Evolutionary conservation across 2,329 filamentous ascomycete genomes (phyloP).

Genomic region (Aspergillus viridinutans): DNA sequence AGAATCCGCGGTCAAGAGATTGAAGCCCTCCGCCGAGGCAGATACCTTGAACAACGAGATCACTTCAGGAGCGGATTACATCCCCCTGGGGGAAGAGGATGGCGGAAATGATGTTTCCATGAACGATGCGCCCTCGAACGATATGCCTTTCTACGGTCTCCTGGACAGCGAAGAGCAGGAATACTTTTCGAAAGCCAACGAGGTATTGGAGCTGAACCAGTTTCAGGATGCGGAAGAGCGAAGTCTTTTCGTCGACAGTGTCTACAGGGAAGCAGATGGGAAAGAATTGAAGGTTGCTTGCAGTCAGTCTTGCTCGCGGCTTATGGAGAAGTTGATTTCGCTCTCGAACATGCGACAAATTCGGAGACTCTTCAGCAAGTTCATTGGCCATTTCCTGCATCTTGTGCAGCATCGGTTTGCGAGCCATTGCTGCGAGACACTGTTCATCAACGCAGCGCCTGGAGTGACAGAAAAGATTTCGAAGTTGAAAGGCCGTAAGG

Average conservation of each 20-base stretch:
- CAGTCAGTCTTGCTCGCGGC: constrained; percentile 88
- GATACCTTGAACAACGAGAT: constrained; percentile 11
- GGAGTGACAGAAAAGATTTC: constrained; percentile 69
- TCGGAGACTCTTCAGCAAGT: constrained; percentile 80
- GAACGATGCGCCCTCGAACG: constrained; percentile 35
- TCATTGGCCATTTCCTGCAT: constrained; percentile 80
- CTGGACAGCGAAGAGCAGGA: constrained; percentile 91
- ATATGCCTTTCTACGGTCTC: constrained; percentile 84
- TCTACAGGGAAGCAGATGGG: constrained; percentile 79
- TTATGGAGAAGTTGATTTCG: constrained; percentile 88
- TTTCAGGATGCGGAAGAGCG: constrained; percentile 74
- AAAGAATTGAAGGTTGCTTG: constrained; percentile 96
- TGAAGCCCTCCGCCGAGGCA: constrained; percentile 29
- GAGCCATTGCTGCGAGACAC: constrained; percentile 91
- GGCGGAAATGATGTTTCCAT: constrained; percentile 13
- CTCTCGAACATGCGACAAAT: constrained; percentile 75
- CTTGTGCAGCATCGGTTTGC: constrained; percentile 94
- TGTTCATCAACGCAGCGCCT: constrained; percentile 80
- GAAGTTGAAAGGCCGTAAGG: constrained; percentile 38
- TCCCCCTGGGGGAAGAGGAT: constrained; percentile 29
- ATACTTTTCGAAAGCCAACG: constrained; percentile 87
- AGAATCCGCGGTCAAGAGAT: constrained; percentile 34
- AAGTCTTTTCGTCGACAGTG: constrained; percentile 68
- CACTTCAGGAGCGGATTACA: constrained; percentile 31
- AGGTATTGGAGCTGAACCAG: constrained; percentile 83